Percentiles rank a stretch among this genome's conserved stretches.
phyloP scores from a whole-genome alignment of 2,329 filamentous ascomycete genomes.

The Ceratocystiopsis sp. region DNA sequence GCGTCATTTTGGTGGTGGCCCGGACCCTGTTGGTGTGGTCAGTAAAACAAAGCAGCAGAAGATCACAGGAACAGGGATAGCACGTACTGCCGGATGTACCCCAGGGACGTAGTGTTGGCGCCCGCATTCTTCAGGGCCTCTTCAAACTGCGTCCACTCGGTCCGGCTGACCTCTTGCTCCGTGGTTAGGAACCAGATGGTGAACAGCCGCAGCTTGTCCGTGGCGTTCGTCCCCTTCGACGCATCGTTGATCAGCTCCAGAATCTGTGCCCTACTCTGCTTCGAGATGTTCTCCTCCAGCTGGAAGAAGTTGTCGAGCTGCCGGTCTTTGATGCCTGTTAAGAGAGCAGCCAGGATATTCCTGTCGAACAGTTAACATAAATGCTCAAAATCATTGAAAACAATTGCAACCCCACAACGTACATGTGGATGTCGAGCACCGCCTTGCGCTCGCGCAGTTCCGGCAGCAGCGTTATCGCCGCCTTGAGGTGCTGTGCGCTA shows the following conservation, averaged over 20 bases:
- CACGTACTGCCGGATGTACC: conserved; percentile 60
- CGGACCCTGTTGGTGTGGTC: conserved; percentile 3
- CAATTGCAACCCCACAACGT: not conserved
- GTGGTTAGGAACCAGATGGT: conserved; percentile 95
- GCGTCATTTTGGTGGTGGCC: conserved; percentile 89
- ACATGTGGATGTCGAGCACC: conserved; percentile 95
- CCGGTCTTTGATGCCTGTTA: conserved; percentile 75
- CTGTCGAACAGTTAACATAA: not conserved
- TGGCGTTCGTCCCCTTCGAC: conserved; percentile 65
- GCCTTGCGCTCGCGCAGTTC: conserved; percentile 85
- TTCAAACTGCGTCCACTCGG: conserved; percentile 74
- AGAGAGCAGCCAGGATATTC: conserved; percentile 68
- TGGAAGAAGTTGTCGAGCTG: conserved; percentile 95
- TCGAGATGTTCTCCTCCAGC: conserved; percentile 79
- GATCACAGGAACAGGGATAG: too few species aligned
- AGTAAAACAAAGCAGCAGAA: too few species aligned
- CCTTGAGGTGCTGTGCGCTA: conserved; percentile 87
- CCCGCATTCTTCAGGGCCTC: conserved; percentile 63
- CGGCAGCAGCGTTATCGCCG: conserved; percentile 81
- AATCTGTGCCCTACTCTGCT: conserved; percentile 78
- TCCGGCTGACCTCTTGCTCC: conserved; percentile 68
- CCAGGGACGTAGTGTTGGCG: conserved; percentile 57
- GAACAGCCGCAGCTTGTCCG: conserved; percentile 85
- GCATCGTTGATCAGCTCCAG: conserved; percentile 69
- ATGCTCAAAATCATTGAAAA: not conserved